Percentiles rank a stretch among this genome's conserved stretches.
Evolutionary conservation across 2,329 filamentous ascomycete species (phyloP).

Genomic region (Plectosphaerella sp.): DNA sequence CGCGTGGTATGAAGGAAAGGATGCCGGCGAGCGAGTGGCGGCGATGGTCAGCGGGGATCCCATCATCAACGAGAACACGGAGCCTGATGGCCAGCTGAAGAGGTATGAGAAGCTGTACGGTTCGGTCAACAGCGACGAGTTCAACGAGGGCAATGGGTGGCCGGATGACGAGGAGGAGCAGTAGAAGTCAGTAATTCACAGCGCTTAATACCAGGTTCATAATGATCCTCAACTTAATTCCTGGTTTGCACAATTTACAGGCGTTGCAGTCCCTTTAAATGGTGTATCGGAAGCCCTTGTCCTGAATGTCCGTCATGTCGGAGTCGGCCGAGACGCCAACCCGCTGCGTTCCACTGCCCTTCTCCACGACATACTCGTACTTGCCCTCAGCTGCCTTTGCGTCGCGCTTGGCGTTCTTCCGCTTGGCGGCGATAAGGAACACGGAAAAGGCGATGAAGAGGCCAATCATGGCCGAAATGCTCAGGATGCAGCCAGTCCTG

Average conservation of each 20-base stretch:
- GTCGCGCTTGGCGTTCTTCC: constrained; percentile 4
- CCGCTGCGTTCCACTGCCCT: background rate
- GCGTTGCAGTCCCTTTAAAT: background rate
- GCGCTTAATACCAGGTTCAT: no score
- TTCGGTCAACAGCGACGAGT: no score
- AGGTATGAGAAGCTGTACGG: constrained; percentile 24
- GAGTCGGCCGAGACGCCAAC: constrained; percentile 10
- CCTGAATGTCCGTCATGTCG: constrained; percentile 17
- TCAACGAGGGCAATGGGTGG: no score
- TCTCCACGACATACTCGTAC: constrained; percentile 3
- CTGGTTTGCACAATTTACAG: no score
- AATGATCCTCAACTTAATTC: no score
- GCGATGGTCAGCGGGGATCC: constrained; percentile 23
- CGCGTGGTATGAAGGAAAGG: constrained; percentile 52
- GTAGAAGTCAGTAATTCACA: no score
- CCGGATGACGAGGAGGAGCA: no score
- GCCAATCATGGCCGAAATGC: constrained; percentile 11
- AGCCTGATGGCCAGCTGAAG: constrained; percentile 17
- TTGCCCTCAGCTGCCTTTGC: background rate
- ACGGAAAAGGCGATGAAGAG: constrained; percentile 7
- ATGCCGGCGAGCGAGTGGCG: constrained; percentile 40
- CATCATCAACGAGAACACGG: constrained; percentile 15
- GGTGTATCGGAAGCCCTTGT: constrained; percentile 18
- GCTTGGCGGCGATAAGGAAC: background rate
- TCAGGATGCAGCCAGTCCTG: constrained; percentile 14